Evolutionary conservation across 1,284 basidiomycete genomes (phyloP), one percentile per base, ranked within the genome.

Genomic region (Flammula alnicola): DNA sequence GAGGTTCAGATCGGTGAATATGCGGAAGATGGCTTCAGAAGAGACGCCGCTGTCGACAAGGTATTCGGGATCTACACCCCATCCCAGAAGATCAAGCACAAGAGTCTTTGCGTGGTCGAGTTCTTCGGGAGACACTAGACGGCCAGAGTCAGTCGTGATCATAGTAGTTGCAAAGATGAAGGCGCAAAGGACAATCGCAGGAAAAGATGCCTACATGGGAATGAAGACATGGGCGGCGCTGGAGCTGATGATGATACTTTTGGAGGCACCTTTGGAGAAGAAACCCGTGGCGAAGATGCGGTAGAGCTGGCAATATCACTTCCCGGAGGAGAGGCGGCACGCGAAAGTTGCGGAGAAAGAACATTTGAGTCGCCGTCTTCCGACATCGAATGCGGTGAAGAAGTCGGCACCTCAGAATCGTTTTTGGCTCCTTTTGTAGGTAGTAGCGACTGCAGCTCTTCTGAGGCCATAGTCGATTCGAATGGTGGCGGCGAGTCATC

Each of bases 31-130:
- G 9, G 56, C 49, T 25, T 49, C 52, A 14, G 57, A 43, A 30
- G 60, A 60, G 26, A 63, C 51, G 1, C 62, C 62, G 16, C 35
- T 42, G 5, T 44, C 43, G 35, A 63, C 40, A 3, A 63, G 56
- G 40, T 59, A 57, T 51, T 63, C 58, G 10, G 62, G 55, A 9
- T 49, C 39, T 19, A 63, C 62, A n/a, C 62, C 60, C 62, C 62
- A 63, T 14, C 62, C 60, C n/a, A 63, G 49, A 17, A 63, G 58
- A 42, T 63, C 62, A 19, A 63, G 57, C 7, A 63, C 58, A n/a
- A 63, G 51, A 27, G 26, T 43, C 44, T 63, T 63, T 8, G 60
- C 62, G 22, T 49, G 47, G 30, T 59, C 51, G 29, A 63, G 58
- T 9, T 63, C 55, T 29, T 53, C 52, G 37, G 52, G 44, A 14